Evolutionary conservation across 2,329 filamentous ascomycete species (phyloP), one percentile per base, ranked within the genome.

Genomic region (Microsporum canis): DNA sequence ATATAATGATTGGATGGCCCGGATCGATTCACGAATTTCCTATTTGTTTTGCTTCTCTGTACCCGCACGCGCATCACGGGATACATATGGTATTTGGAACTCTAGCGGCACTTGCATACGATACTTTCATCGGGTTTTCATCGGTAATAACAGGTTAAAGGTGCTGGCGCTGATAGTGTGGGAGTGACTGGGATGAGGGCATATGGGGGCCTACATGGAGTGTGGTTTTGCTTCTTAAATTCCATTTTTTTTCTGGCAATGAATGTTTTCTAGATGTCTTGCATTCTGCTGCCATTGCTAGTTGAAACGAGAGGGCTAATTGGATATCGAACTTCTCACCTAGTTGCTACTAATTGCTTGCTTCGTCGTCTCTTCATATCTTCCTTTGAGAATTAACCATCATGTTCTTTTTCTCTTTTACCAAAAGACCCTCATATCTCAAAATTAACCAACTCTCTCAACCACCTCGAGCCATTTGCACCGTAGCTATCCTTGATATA

Each of bases 41-140:
- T 41, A 29, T 29, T 58, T 10, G 23, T 41, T 57, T 57, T 57
- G n/a, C 17, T 43, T 43, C n/a, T 8, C 36, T 8, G 17, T 14
- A 34, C n/a, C 8, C 51, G n/a, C 29, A n/a, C 10, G 27, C 23
- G 51, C 51, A 55, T 55, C 14, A 55, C 14, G 51, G 33, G 51
- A 55, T 55, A 55, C 36, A 55, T 36, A n/a, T 55, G 51, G 51
- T 36, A n/a, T 55, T 51, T 36, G 31, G 51, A 36, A 7, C 51
- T 55, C 31, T 34, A 34, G 33, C 51, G 31, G 31, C 14, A 36
- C 51, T 55, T 55, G 51, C 29, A 55, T 55, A n/a, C 23, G n/a
- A 55, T n/a, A 38, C 29, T 36, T 23, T 23, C 17, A 55, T 36
- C 51, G 51, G 31, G 31, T 55, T 55, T 55, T 14, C 31, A 36